phyloP scores from a whole-genome alignment of 2,329 filamentous ascomycete genomes.

The Cordyceps pruinosa region DNA sequence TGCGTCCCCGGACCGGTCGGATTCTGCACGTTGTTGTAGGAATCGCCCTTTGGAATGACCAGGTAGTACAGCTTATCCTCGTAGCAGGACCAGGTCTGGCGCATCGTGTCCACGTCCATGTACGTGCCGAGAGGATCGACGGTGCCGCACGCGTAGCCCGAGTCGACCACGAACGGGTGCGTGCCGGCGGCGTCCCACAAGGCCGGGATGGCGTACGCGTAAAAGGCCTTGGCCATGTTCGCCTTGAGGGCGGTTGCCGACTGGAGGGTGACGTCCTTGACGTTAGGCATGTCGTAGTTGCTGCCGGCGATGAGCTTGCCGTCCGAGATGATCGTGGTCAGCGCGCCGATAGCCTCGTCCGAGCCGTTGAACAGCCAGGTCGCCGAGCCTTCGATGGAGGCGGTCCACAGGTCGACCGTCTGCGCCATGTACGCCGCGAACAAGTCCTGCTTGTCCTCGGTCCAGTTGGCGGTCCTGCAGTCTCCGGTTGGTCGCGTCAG shows the following conservation, averaged over 20 bases:
- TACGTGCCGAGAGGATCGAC: background rate
- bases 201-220: background rate
- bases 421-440: background rate
- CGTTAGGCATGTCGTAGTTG: background rate
- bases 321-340: background rate
- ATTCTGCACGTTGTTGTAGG: background rate
- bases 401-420: background rate
- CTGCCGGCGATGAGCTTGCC: background rate
- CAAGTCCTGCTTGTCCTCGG: background rate
- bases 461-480: background rate
- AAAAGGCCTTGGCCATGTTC: background rate
- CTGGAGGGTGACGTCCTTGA: background rate
- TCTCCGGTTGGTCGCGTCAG: background rate
- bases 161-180: background rate
- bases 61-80: constrained; percentile 6
- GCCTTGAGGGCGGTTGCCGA: constrained; percentile 15
- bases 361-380: background rate
- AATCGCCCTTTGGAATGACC: background rate
- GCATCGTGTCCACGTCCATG: constrained; percentile 3
- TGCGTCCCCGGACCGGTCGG: background rate
- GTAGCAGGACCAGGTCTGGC: background rate
- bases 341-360: background rate
- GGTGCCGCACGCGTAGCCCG: background rate
- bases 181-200: background rate
- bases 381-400: background rate